Conservation (phyloP, 1,139 yeast genomes). For the Scheffersomyces segobiensis region DNA sequence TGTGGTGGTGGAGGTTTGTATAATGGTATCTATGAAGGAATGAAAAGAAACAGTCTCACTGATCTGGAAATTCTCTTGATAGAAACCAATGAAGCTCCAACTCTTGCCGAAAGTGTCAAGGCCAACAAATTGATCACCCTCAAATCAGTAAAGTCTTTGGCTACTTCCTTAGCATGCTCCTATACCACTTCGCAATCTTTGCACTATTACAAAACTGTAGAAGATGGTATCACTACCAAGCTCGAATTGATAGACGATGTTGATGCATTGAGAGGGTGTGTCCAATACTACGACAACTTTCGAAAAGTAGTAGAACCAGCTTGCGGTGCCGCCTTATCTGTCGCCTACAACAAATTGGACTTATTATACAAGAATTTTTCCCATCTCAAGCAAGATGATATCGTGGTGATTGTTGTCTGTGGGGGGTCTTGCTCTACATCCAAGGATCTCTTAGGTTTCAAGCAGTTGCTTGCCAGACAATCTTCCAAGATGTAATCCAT, state of each 20-base stretch:
- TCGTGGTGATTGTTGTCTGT: conserved; percentile 60
- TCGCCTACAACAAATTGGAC: conserved; percentile 42
- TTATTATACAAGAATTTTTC: conserved; percentile 31
- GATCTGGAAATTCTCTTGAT: conserved; percentile 20
- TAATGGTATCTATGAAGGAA: conserved; percentile 61
- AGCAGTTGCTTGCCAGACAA: conserved; percentile 13
- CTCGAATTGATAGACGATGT: conserved; percentile 53
- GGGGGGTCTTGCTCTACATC: conserved; percentile 56
- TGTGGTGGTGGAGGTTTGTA: conserved; percentile 79
- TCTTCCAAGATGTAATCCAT: conserved; percentile 12
- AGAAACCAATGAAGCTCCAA: conserved; percentile 64
- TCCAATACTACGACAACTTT: conserved; percentile 49
- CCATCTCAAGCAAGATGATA: conserved; percentile 44
- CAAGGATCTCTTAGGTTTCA: conserved; percentile 13
- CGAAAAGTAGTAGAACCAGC: conserved; percentile 68
- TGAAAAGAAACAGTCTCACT: conserved; percentile 37
- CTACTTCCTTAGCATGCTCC: conserved; percentile 63
- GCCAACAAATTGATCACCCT: conserved; percentile 47
- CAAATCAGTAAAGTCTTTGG: conserved; percentile 52
- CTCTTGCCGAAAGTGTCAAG: conserved; percentile 49
- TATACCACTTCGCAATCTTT: conserved; percentile 50
- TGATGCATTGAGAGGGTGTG: conserved; percentile 54
- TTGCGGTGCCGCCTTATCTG: conserved; percentile 69
- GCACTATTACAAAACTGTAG: conserved; percentile 32
- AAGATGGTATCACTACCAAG: conserved; percentile 34